These are phyloP conservation scores for Leucosporidium scottii DNA, from an alignment of 768 basidiomycete genomes.

Conservation along the genomic window DNA sequence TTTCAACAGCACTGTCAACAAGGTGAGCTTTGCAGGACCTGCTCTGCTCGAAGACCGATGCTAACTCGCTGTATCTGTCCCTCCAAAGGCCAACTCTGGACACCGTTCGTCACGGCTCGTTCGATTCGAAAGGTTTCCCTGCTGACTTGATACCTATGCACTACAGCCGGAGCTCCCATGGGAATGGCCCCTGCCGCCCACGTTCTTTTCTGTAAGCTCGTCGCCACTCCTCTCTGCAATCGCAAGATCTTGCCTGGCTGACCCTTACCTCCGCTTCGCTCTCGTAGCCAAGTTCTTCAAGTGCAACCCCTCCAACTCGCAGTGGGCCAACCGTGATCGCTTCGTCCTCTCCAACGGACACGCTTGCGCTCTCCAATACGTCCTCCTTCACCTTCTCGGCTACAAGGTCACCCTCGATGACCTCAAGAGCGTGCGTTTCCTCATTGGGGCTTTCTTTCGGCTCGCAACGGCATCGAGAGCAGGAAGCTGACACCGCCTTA, in stretches of 20 bases:
- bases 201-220: constrained; percentile 67
- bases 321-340: constrained; percentile 94
- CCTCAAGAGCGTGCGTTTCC: constrained; percentile 55
- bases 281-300: constrained; percentile 61
- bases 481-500: no score
- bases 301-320: constrained; percentile 77
- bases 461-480: no score
- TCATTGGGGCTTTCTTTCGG: no score
- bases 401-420: constrained; percentile 89
- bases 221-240: no score
- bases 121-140: not conserved
- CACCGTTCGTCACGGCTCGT: constrained; percentile 48
- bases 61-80: constrained; percentile 8
- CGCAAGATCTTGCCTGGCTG: constrained; percentile 5
- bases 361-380: constrained; percentile 85
- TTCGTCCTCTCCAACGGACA: constrained; percentile 95
- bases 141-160: not conserved
- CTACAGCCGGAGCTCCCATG: constrained; percentile 67
- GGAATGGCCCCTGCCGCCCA: constrained; percentile 82
- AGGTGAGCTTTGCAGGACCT: constrained; percentile 3
- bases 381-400: constrained; percentile 80
- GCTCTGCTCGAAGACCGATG: no score
- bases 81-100: constrained; percentile 71
- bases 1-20: constrained; percentile 33
- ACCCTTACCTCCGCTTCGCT: not conserved